Evolutionary conservation across 73 alveolate genomes (phyloP).

Genomic region (Paramecium octaurelia): DNA sequence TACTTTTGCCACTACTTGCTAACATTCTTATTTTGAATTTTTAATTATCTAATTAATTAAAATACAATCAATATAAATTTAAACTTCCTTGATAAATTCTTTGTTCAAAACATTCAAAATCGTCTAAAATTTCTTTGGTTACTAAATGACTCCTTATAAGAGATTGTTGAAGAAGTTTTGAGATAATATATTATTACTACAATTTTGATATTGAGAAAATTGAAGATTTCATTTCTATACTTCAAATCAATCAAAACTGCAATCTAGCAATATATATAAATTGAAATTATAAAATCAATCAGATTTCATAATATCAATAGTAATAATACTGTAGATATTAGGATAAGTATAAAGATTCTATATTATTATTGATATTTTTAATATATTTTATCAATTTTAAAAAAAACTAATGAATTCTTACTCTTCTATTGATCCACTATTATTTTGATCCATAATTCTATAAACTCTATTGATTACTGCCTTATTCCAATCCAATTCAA

Average conservation of each 20-base stretch:
- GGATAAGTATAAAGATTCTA: background rate
- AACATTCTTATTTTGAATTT: background rate
- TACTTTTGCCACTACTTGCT: background rate
- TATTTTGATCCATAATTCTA: slow-evolving; percentile 10
- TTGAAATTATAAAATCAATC: no score
- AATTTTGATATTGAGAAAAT: no score
- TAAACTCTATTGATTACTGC: background rate
- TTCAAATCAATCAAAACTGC: no score
- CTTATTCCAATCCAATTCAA: background rate
- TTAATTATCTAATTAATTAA: background rate
- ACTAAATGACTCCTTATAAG: no score
- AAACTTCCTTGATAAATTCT: background rate
- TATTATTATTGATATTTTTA: background rate
- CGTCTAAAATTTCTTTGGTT: background rate
- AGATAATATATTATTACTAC: no score
- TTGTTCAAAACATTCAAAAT: background rate
- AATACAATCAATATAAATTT: background rate
- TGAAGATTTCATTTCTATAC: no score
- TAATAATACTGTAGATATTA: no score
- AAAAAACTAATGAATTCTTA: background rate
- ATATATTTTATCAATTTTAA: background rate
- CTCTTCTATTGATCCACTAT: background rate
- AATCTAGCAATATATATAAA: no score
- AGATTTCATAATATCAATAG: no score
- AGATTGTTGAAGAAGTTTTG: no score